phyloP scores from a whole-genome alignment of 257 asterid species.

The Sherardia arvensis region DNA sequence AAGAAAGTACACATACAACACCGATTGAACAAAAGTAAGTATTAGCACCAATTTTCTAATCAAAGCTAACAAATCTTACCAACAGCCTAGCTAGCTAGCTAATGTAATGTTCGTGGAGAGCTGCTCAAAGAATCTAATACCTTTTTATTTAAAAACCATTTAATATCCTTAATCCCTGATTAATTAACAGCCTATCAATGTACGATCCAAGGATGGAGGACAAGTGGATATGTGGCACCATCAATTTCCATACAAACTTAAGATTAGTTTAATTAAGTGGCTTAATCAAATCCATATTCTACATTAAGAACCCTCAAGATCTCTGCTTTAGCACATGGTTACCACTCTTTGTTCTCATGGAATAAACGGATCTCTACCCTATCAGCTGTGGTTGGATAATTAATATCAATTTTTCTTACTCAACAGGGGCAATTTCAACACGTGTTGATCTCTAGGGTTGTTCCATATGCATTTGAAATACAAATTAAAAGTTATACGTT shows the following conservation, averaged over 20 bases:
- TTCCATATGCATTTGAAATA: neutral
- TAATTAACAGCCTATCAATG: neutral
- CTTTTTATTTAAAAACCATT: neutral
- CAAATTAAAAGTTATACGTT: neutral
- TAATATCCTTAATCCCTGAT: conserved; percentile 2
- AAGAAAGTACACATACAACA: conserved; percentile 8
- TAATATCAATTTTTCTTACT: neutral
- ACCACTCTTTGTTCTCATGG: conserved; percentile 18
- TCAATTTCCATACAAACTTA: conserved; percentile 7
- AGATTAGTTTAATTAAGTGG: neutral
- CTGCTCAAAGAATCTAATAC: conserved; percentile 5
- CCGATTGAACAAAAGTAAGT: conserved; percentile 1
- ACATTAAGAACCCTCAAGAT: neutral
- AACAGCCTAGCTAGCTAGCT: conserved; percentile 4
- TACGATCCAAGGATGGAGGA: conserved; percentile 5
- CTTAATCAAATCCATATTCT: neutral
- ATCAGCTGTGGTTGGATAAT: neutral
- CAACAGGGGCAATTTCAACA: conserved; percentile 2
- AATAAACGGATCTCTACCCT: neutral
- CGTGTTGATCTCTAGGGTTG: conserved; percentile 12
- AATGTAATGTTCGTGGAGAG: neutral
- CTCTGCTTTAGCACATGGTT: conserved; percentile 36
- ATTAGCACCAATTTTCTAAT: neutral
- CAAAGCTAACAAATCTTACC: conserved; percentile 12
- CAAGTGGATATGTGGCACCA: conserved; percentile 11